Conservation (phyloP, 2,329 filamentous ascomycete genomes). For the Aspergillus spinulosporus region DNA sequence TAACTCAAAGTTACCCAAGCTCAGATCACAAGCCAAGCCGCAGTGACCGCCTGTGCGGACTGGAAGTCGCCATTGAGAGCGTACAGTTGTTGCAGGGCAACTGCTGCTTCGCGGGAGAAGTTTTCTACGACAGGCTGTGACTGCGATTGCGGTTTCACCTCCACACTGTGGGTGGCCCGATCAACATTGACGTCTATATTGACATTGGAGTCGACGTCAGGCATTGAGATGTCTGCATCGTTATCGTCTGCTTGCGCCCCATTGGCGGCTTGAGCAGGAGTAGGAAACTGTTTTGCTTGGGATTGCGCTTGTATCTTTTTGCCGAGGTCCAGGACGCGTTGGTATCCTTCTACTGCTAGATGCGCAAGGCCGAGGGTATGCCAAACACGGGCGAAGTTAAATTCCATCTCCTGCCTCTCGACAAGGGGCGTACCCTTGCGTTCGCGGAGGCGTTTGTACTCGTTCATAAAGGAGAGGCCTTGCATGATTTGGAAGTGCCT, state of each 20-base stretch:
- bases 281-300: not conserved
- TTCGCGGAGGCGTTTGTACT: conserved; percentile 66
- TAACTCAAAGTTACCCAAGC: conserved; percentile 1
- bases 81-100: conserved; percentile 69
- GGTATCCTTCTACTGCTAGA: conserved; percentile 72
- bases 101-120: conserved; percentile 70
- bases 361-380: conserved; percentile 72
- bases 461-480: conserved; percentile 75
- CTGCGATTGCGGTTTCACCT: conserved; percentile 7
- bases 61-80: conserved; percentile 63
- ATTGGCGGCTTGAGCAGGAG: not conserved
- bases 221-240: conserved; percentile 38
- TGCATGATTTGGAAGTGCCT: conserved; percentile 84
- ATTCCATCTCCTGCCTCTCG: conserved; percentile 73
- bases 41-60: conserved; percentile 61
- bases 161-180: conserved; percentile 9
- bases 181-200: conserved; percentile 10
- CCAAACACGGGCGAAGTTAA: conserved; percentile 75
- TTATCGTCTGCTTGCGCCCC: conserved; percentile 36
- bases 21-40: conserved; percentile 58
- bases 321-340: conserved; percentile 55
- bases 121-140: conserved; percentile 50
- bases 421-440: conserved; percentile 43
- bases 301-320: conserved; percentile 44
- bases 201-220: conserved; percentile 7